Base-by-base conservation (phyloP, 2,329 filamentous ascomycete species). In the Parastagonospora avenae region DNA sequence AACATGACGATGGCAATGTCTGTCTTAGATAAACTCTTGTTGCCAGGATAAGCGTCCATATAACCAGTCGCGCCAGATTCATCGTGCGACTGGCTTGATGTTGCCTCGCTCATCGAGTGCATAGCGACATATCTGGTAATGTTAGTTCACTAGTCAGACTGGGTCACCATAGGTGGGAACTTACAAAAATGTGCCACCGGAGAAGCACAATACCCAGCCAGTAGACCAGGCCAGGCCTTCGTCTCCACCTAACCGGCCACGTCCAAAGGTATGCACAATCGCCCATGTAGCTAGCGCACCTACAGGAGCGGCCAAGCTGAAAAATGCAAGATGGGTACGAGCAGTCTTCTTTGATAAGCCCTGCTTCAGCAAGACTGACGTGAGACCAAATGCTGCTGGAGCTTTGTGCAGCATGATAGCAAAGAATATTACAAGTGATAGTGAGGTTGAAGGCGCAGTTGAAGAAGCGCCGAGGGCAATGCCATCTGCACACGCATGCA, bases 391-490 rank as follows among this genome's bases (percentile, higher is more conserved):
- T 0, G 94, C 92, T 1, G 94, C 94, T 0, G 92, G 93, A 1
- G 92, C 93, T 77, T 97, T 99, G 75, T 99, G 94, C 5, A 97
- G 85, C 90, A 99, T 95, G 62, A 99, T 94, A 9, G 94, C 94
- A 35, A 96, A 76, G 73, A 99, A 99, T 33, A 99, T 91, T 63
- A 99, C 90, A 53, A 97, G 85, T 31, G 90, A 91, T 9, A 99
- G 78, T 50, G 69, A 68, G 1, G 86, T 84, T 4, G 90, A 88
- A 3, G 89, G 66, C 2, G 70, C 67, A 4, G 76, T 74, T 2
- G 76, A 90, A 0, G 92, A 96, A 19, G 94, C 94, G 16, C 94
- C 94, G 76, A 99, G 87, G 2, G 94, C 94, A 55, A 99, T 96
- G 12, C 94, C 94, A 67, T 99, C 94, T 2, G 94, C 93, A 2